These are phyloP conservation scores for Phenoliferia sp. DNA, from an alignment of 1,284 basidiomycete genomes.

Conservation along the genomic window DNA sequence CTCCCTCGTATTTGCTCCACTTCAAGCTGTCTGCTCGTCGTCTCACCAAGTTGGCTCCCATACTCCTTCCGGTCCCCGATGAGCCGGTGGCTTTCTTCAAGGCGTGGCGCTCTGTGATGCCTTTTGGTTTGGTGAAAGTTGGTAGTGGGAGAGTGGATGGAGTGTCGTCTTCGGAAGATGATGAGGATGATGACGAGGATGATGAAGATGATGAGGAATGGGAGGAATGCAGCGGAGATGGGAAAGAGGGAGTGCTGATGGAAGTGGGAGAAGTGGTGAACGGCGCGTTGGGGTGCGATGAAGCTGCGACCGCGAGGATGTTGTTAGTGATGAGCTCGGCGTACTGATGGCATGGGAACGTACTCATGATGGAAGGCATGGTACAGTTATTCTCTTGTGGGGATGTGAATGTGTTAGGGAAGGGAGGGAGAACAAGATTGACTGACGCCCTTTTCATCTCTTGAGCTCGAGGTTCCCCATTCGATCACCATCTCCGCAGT, in stretches of 20 bases:
- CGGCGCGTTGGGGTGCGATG: background rate
- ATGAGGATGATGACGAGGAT: background rate
- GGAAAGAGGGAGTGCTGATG: background rate
- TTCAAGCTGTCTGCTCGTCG: constrained; percentile 27
- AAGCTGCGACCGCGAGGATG: too few species aligned
- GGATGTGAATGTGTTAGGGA: too few species aligned
- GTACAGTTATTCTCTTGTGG: too few species aligned
- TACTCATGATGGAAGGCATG: too few species aligned
- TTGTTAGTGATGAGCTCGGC: too few species aligned
- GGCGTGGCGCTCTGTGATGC: constrained; percentile 14
- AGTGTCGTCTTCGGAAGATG: background rate
- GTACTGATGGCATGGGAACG: too few species aligned
- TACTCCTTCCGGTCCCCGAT: background rate
- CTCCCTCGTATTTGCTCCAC: constrained; percentile 28
- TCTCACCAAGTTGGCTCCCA: constrained; percentile 19
- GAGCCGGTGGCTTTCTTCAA: background rate
- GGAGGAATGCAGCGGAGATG: too few species aligned
- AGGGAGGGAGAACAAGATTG: too few species aligned
- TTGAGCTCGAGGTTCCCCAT: too few species aligned
- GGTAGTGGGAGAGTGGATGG: constrained; percentile 8
- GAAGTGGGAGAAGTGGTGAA: background rate
- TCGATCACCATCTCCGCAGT: too few species aligned
- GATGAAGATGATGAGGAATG: background rate
- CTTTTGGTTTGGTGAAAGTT: constrained; percentile 10
- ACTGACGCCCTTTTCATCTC: too few species aligned